Percentiles rank a stretch among this genome's conserved stretches.
Evolutionary conservation across 2,329 filamentous ascomycete genomes (phyloP).

Genomic region (Fusarium temperatum): DNA sequence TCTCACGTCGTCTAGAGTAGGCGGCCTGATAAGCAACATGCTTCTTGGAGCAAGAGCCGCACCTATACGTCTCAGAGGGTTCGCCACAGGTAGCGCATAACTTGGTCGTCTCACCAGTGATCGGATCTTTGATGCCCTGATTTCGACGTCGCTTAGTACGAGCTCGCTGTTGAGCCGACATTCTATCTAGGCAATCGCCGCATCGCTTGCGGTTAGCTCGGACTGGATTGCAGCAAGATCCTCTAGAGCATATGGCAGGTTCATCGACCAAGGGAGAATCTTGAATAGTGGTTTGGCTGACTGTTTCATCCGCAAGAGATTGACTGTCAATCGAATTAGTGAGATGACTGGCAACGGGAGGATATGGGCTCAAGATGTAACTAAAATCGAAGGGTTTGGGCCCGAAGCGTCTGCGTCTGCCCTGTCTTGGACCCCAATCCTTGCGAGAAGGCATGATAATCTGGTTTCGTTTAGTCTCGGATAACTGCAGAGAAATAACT

Average conservation of each 20-base stretch:
- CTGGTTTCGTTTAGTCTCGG: too few relatives aligned
- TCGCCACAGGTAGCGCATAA: background rate
- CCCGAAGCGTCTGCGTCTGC: too few relatives aligned
- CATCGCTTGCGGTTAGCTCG: background rate
- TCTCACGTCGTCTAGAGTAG: background rate
- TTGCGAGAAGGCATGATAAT: background rate
- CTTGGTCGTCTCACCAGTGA: background rate
- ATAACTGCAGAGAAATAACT: background rate
- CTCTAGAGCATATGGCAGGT: background rate
- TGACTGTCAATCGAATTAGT: background rate
- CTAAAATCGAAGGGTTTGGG: background rate
- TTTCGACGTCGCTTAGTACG: background rate
- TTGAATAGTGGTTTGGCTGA: background rate
- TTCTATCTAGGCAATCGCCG: background rate
- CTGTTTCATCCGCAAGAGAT: background rate
- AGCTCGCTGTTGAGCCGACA: background rate
- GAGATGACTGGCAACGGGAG: background rate
- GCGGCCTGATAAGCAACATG: accelerated
- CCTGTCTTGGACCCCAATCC: background rate
- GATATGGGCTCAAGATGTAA: background rate
- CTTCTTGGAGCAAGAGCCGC: background rate
- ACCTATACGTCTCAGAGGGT: background rate
- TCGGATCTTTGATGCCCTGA: background rate
- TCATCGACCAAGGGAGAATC: accelerated
- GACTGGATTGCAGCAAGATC: background rate